A percentile compares a stretch with the other conserved stretches of the same genome.
These are phyloP conservation scores for Medicago truncatula DNA, from an alignment of 306 rosid species.

Conservation along the genomic window DNA sequence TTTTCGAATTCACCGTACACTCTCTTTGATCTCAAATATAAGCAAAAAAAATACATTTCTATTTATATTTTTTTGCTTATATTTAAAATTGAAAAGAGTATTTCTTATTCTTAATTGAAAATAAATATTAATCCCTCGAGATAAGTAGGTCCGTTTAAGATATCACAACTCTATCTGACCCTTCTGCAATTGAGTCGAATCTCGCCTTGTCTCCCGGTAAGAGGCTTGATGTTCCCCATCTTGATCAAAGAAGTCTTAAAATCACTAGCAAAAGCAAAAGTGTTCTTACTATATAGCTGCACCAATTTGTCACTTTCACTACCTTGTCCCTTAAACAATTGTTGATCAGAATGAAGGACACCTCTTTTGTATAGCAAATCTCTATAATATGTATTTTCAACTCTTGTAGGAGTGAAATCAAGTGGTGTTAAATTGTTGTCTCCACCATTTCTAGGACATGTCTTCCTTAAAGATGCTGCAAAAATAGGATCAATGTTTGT, in stretches of 20 bases:
- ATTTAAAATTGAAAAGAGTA: background rate
- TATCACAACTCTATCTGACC: conserved; percentile 23
- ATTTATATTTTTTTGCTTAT: background rate
- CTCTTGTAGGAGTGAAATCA: conserved; percentile 37
- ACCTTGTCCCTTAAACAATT: conserved; percentile 48
- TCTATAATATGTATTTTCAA: conserved; percentile 43
- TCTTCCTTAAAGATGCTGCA: conserved; percentile 31
- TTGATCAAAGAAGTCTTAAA: conserved; percentile 51
- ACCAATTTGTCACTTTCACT: conserved; percentile 48
- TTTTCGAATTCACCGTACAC: background rate
- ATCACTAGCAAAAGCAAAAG: conserved; percentile 46
- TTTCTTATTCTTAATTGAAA: background rate
- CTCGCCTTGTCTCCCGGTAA: conserved; percentile 43
- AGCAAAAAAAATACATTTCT: background rate
- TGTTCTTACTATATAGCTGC: conserved; percentile 24
- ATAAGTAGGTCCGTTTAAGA: background rate
- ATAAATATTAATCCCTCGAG: background rate
- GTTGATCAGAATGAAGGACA: conserved; percentile 56
- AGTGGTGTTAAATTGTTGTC: conserved; percentile 40
- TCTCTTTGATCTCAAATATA: background rate
- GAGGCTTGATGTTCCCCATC: conserved; percentile 57
- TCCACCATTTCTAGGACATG: conserved; percentile 48
- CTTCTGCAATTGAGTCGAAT: conserved; percentile 53
- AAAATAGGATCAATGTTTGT: conserved; percentile 36
- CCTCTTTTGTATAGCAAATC: conserved; percentile 48